Percentiles rank a stretch among this genome's conserved stretches.
Evolutionary conservation across 1,284 basidiomycete genomes (phyloP).

Genomic region (Anthracocystis setariae): DNA sequence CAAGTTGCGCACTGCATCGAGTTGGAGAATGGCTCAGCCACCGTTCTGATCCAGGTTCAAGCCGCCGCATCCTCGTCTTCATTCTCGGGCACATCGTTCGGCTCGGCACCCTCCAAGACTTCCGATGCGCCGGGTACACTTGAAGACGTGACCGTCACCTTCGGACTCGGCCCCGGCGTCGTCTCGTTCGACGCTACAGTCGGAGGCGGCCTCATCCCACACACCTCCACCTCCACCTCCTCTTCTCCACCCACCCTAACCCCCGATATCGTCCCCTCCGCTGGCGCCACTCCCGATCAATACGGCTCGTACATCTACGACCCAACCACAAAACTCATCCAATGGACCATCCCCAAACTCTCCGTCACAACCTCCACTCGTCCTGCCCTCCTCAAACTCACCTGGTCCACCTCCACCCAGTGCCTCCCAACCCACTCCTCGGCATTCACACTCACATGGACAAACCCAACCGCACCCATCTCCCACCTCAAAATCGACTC

Average conservation of each 20-base stretch:
- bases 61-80: slow-evolving; percentile 2
- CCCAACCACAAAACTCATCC: slow-evolving; percentile 37
- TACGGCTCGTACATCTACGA: slow-evolving; percentile 55
- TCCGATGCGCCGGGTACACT: slow-evolving; percentile 20
- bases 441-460: slow-evolving; percentile 78
- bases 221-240: slow-evolving; percentile 1
- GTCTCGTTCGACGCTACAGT: slow-evolving; percentile 51
- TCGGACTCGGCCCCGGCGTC: slow-evolving; percentile 49
- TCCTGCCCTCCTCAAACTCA: slow-evolving; percentile 37
- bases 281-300: slow-evolving; percentile 14
- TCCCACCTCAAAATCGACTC: slow-evolving; percentile 85
- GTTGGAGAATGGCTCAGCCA: slow-evolving; percentile 20
- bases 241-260: slow-evolving; percentile 3
- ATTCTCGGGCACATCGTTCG: slow-evolving; percentile 6
- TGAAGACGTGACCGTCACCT: slow-evolving; percentile 51
- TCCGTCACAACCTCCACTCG: slow-evolving; percentile 7
- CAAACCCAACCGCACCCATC: slow-evolving; percentile 78
- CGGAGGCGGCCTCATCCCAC: slow-evolving; percentile 21
- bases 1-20: slow-evolving; percentile 22
- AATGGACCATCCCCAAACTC: slow-evolving; percentile 51
- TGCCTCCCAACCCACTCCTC: slow-evolving; percentile 73
- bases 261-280: slow-evolving; percentile 8
- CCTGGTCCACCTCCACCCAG: slow-evolving; percentile 28
- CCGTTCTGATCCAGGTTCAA: slow-evolving; percentile 25
- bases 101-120: background rate